Conservation (phyloP, 1,284 basidiomycete species). For the Filobasidium uniguttulatum region DNA sequence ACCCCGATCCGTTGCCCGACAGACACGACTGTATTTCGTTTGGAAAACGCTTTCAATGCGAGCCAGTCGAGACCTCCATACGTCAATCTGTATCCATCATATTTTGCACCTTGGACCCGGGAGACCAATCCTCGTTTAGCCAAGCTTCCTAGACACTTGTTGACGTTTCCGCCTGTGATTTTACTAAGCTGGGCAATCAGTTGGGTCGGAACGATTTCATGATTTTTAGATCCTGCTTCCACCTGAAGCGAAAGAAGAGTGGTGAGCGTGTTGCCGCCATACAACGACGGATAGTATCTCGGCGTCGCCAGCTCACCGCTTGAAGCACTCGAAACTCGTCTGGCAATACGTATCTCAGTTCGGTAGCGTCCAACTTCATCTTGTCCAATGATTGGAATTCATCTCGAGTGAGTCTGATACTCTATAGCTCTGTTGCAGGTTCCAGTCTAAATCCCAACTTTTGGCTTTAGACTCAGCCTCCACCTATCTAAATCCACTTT, state of each 20-base stretch:
- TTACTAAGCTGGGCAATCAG: slow-evolving; percentile 83
- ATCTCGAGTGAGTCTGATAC: too few species aligned
- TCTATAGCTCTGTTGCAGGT: too few species aligned
- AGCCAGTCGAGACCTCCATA: slow-evolving; percentile 97
- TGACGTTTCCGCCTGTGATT: slow-evolving; percentile 77
- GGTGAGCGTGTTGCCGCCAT: not conserved
- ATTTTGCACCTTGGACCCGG: slow-evolving; percentile 80
- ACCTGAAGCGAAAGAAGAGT: slow-evolving; percentile 43
- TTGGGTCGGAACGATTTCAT: slow-evolving; percentile 80
- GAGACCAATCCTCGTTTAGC: slow-evolving; percentile 85
- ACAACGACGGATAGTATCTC: not conserved
- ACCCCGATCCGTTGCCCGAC: slow-evolving; percentile 97
- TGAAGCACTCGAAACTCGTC: slow-evolving; percentile 92
- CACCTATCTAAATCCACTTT: too few species aligned
- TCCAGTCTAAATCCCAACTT: too few species aligned
- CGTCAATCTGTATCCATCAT: slow-evolving; percentile 92
- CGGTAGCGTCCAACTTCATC: slow-evolving; percentile 92
- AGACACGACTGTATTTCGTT: slow-evolving; percentile 57
- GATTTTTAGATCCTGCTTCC: slow-evolving; percentile 97
- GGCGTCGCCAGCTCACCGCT: slow-evolving; percentile 48
- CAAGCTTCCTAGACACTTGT: slow-evolving; percentile 77
- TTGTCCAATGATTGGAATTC: slow-evolving; percentile 6
- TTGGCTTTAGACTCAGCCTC: too few species aligned
- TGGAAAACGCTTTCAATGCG: slow-evolving; percentile 82
- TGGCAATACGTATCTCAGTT: slow-evolving; percentile 78